Percentiles rank a stretch among this genome's conserved stretches.
Evolutionary conservation across 352 stramenopile genomes (phyloP).

Genomic region (Globisporangium irregulare): DNA sequence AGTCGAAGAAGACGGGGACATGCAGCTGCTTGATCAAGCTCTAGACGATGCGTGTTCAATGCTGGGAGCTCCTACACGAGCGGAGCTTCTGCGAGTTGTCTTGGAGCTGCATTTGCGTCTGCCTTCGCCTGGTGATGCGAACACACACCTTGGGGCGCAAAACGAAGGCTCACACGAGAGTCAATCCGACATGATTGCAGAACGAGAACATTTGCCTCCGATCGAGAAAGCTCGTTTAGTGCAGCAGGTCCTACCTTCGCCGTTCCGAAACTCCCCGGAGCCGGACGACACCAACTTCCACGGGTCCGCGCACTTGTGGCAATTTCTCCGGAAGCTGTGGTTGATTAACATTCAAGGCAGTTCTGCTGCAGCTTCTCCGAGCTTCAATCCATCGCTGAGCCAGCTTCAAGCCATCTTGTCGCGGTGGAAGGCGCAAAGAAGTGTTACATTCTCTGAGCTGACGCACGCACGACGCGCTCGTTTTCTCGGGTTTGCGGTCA

Average conservation of each 20-base stretch:
- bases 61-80: not conserved
- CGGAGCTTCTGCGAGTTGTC: slow-evolving; percentile 7
- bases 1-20: slow-evolving; percentile 2
- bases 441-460: not conserved
- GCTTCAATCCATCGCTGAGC: not conserved
- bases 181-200: not conserved
- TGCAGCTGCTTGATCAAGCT: slow-evolving; percentile 8
- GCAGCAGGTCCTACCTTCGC: slow-evolving; percentile 10
- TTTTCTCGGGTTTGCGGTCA: slow-evolving; percentile 11
- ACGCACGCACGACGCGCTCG: slow-evolving; percentile 2
- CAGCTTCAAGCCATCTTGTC: not conserved
- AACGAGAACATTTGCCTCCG: not conserved
- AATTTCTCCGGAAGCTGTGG: slow-evolving; percentile 28
- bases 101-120: slow-evolving; percentile 9
- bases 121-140: no score
- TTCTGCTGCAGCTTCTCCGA: not conserved
- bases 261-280: slow-evolving; percentile 20
- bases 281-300: slow-evolving; percentile 25
- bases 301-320: slow-evolving; percentile 26
- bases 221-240: not conserved
- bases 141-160: not conserved
- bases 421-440: slow-evolving; percentile 9
- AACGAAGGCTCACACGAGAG: not conserved
- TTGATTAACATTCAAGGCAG: not conserved
- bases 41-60: slow-evolving; percentile 8